These are phyloP conservation scores for Chlamydomonas reinhardtii DNA, from an alignment of 163 green algal genomes.

Conservation along the genomic window DNA sequence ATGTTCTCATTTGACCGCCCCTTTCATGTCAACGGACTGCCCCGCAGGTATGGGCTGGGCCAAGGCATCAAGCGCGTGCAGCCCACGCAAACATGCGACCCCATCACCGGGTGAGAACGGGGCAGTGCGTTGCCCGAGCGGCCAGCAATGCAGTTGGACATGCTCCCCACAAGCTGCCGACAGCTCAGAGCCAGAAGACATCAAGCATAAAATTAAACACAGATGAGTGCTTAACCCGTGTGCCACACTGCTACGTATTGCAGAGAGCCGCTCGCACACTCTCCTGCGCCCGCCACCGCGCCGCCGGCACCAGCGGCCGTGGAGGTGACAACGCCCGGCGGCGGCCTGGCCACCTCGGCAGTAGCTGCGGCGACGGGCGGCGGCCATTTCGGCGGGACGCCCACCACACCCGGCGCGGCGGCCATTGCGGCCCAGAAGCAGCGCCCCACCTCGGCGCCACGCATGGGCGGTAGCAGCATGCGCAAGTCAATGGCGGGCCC, in stretches of 20 bases:
- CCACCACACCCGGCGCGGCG: not conserved
- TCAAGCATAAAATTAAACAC: no score
- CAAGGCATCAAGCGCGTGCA: constrained; percentile 12
- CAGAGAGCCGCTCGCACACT: not conserved
- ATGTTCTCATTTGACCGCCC: no score
- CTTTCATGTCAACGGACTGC: no score
- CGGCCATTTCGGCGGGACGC: no score
- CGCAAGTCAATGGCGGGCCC: constrained; percentile 20
- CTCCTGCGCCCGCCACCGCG: not conserved
- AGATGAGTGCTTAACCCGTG: no score
- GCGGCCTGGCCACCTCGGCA: no score
- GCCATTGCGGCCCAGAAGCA: not conserved
- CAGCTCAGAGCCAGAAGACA: no score
- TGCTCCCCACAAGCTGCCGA: no score
- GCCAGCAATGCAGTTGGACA: no score
- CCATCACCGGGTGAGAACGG: constrained; percentile 28
- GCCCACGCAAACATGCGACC: not conserved
- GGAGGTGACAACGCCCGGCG: not conserved
- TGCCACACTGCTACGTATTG: not conserved
- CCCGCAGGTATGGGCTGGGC: not conserved
- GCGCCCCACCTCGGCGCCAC: constrained; percentile 4
- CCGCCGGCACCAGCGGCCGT: not conserved
- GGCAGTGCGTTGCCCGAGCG: not conserved
- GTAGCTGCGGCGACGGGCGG: no score
- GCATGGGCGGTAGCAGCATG: not conserved